Percentiles rank a stretch among this genome's conserved stretches.
Evolutionary conservation across 164 flowering plant genomes (phyloP).

Genomic region (Aristolochia fimbriata): DNA sequence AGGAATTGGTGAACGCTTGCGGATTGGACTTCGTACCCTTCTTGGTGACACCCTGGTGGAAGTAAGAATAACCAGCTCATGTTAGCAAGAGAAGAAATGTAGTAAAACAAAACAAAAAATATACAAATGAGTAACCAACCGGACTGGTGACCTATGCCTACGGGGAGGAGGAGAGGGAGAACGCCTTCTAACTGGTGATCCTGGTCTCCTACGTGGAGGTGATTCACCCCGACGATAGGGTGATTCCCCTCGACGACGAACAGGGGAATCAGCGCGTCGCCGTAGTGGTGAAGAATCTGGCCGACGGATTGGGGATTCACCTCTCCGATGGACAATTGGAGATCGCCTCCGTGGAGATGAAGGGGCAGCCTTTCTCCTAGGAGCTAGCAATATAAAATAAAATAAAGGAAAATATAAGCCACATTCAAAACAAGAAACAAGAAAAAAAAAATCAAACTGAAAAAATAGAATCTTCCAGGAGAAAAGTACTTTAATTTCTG

Average conservation of each 20-base stretch:
- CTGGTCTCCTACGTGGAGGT: constrained; percentile 78
- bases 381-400: constrained; percentile 34
- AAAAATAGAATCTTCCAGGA: background rate
- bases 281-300: constrained; percentile 56
- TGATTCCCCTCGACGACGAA: constrained; percentile 53
- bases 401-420: background rate
- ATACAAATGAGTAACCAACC: constrained; percentile 24
- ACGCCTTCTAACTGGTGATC: constrained; percentile 74
- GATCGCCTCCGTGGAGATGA: constrained; percentile 73
- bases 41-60: constrained; percentile 49
- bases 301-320: constrained; percentile 63
- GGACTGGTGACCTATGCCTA: constrained; percentile 67
- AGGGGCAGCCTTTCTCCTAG: constrained; percentile 63
- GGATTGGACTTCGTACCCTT: constrained; percentile 76
- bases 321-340: constrained; percentile 52
- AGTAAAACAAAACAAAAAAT: constrained; percentile 3
- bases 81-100: background rate
- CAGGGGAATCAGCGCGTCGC: constrained; percentile 61
- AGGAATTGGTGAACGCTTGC: constrained; percentile 77
- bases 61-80: background rate
- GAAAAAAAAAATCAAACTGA: background rate
- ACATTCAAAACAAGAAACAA: background rate
- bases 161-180: constrained; percentile 71
- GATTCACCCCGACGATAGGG: constrained; percentile 64
- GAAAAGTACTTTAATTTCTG: background rate